These are phyloP conservation scores for Penicillium simplicissimum DNA, from an alignment of 495 filamentous ascomycete species.

Conservation along the genomic window DNA sequence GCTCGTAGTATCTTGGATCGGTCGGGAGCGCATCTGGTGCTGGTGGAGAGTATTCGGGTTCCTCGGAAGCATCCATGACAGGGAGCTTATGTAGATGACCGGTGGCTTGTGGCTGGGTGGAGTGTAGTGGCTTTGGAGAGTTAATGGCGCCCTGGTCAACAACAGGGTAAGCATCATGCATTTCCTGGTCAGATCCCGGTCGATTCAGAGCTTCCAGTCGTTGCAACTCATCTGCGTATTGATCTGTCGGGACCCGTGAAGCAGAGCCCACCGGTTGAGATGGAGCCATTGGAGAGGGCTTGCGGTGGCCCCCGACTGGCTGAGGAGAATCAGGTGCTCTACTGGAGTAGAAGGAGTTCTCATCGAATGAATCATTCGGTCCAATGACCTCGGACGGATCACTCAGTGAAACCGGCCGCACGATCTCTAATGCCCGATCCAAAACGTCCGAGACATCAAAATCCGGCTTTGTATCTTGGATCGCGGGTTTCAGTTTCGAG, in stretches of 20 bases:
- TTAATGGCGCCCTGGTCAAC: slow-evolving; percentile 40
- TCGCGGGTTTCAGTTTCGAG: slow-evolving; percentile 52
- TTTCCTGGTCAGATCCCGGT: slow-evolving; percentile 48
- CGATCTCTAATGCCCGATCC: slow-evolving; percentile 67
- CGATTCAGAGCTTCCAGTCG: slow-evolving; percentile 49
- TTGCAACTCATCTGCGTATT: slow-evolving; percentile 49
- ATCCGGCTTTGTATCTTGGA: slow-evolving; percentile 62
- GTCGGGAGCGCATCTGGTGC: slow-evolving; percentile 43
- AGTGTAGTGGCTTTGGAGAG: slow-evolving; percentile 33
- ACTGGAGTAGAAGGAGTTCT: slow-evolving; percentile 95
- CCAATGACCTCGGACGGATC: slow-evolving; percentile 53
- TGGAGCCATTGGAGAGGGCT: slow-evolving; percentile 32
- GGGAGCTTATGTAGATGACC: slow-evolving; percentile 24
- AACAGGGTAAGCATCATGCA: slow-evolving; percentile 49
- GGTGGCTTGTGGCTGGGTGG: slow-evolving; percentile 21
- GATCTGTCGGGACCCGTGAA: slow-evolving; percentile 29
- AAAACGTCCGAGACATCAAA: slow-evolving; percentile 77
- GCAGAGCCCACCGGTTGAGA: slow-evolving; percentile 27
- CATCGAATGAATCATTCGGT: slow-evolving; percentile 77
- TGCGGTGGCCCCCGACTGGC: slow-evolving; percentile 32
- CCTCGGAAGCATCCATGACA: slow-evolving; percentile 38
- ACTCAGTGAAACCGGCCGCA: slow-evolving; percentile 61
- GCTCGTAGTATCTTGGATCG: slow-evolving; percentile 31
- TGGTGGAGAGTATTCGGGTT: slow-evolving; percentile 54
- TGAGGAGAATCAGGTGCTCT: slow-evolving; percentile 56